Base-by-base conservation (phyloP, 257 asterid genomes). In the Nicotiana benthamiana region DNA sequence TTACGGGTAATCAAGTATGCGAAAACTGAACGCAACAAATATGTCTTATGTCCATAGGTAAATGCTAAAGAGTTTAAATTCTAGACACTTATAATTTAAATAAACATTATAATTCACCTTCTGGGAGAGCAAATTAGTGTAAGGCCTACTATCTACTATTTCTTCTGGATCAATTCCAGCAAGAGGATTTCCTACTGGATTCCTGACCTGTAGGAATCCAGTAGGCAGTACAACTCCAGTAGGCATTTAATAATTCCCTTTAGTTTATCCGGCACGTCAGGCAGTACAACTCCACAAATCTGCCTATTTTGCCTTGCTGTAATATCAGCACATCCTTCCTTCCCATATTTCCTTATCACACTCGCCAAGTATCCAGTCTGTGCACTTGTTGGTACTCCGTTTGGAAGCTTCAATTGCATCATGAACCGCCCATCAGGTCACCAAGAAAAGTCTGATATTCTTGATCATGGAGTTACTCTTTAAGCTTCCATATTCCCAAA, bases 291-390 rank as follows among this genome's bases (percentile, higher is more conserved):
- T 0, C 99, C 99, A 1, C 99, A 97, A 52, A 95, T 95, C 72
- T 95, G 98, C 99, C 98, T 93, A 79, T 95, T 95, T 57, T 95
- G 99, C 88, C 99, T 81, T 0, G 99, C 93, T 0, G 99, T 95
- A 12, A 95, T 95, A 81, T 95, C 99, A 0, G 93, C 98, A 74
- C 98, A 93, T 0, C 99, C 99, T 1, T 95, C 99, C 64, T 90
- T 59, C 2, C 98, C 98, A 24, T 95, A 95, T 75, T 93, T 92
- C 85, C 87, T 82, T 30, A 95, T 92, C 27, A 91, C 94, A 64
- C 94, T 91, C 0, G 97, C 99, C 66, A 95, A 83, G 72, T 90
- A 95, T 15, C 97, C 89, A 5, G 98, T 92, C 75, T 95, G 99
- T 15, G 85, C 91, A 74, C 98, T 95, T 13, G 97, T 92, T 51